Conservation (phyloP, 192 early-diverging fungal species). For the Entomortierella chlamydospora region DNA sequence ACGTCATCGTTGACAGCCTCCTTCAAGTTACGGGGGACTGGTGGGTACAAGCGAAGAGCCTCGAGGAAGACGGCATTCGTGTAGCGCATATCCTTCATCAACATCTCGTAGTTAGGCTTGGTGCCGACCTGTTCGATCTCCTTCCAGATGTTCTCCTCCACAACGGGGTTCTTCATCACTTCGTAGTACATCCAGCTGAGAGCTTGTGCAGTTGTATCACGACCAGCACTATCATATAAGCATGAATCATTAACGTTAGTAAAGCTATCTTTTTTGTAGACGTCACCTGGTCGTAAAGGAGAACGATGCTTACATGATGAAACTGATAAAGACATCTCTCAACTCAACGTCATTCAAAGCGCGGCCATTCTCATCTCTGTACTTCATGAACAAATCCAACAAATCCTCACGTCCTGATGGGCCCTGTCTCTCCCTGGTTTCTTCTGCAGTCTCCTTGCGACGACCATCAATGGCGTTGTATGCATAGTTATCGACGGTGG, state of each 20-base stretch:
- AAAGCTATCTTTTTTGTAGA: too few species aligned
- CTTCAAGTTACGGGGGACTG: conserved; percentile 71
- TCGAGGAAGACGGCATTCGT: conserved; percentile 68
- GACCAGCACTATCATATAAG: conserved; percentile 41
- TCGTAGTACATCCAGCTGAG: conserved; percentile 65
- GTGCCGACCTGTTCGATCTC: conserved; percentile 31
- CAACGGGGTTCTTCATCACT: conserved; percentile 54
- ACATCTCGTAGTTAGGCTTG: conserved; percentile 30
- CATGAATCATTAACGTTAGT: neutral
- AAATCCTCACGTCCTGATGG: conserved; percentile 44
- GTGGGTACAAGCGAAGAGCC: conserved; percentile 72
- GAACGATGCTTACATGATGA: conserved; percentile 45
- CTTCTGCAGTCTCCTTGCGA: conserved; percentile 18
- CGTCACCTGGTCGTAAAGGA: too few species aligned
- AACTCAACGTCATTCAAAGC: conserved; percentile 53
- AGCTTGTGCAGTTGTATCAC: conserved; percentile 69
- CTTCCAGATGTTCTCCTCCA: conserved; percentile 45
- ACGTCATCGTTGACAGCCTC: conserved; percentile 65
- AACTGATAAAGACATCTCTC: conserved; percentile 61
- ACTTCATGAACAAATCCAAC: conserved; percentile 60
- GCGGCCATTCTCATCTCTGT: conserved; percentile 54
- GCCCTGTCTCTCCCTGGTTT: conserved; percentile 10
- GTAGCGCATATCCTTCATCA: conserved; percentile 62
- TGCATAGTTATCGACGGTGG: conserved; percentile 40
- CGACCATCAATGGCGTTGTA: conserved; percentile 47